Evolutionary conservation across 306 rosid genomes (phyloP).

Genomic region (Astragalus membranaceus): DNA sequence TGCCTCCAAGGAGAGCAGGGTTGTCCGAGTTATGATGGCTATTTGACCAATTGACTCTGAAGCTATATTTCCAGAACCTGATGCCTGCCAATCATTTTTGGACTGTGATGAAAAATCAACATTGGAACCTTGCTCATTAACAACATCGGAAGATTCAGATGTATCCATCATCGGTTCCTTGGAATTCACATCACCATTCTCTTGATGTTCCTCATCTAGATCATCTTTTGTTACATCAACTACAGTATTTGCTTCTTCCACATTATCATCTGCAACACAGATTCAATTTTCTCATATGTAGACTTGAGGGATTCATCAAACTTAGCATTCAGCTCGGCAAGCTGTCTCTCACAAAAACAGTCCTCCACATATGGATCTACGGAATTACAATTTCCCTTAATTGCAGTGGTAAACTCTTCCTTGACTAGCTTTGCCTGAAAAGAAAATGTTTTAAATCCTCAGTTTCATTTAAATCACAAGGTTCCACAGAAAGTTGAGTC

Average conservation of each 20-base stretch:
- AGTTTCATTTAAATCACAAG: background rate
- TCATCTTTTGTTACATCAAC: constrained; percentile 42
- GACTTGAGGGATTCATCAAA: constrained; percentile 41
- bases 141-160: constrained; percentile 32
- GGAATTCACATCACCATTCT: constrained; percentile 34
- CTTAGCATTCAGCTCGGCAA: constrained; percentile 21
- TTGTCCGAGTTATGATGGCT: constrained; percentile 35
- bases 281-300: constrained; percentile 39
- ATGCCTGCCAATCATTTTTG: constrained; percentile 37
- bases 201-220: constrained; percentile 31
- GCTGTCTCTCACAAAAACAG: too few relatives aligned
- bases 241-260: constrained; percentile 54
- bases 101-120: constrained; percentile 44
- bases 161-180: constrained; percentile 34
- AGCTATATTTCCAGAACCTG: constrained; percentile 32
- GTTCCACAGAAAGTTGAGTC: background rate
- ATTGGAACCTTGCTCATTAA: constrained; percentile 34
- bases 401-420: constrained; percentile 46
- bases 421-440: constrained; percentile 52
- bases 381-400: background rate
- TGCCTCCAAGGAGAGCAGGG: constrained; percentile 46
- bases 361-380: constrained; percentile 7
- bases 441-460: background rate
- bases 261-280: constrained; percentile 52
- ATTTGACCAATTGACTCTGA: constrained; percentile 44